Evolutionary conservation across 345 rosid species (phyloP).

Genomic region (Barbarea vulgaris): DNA sequence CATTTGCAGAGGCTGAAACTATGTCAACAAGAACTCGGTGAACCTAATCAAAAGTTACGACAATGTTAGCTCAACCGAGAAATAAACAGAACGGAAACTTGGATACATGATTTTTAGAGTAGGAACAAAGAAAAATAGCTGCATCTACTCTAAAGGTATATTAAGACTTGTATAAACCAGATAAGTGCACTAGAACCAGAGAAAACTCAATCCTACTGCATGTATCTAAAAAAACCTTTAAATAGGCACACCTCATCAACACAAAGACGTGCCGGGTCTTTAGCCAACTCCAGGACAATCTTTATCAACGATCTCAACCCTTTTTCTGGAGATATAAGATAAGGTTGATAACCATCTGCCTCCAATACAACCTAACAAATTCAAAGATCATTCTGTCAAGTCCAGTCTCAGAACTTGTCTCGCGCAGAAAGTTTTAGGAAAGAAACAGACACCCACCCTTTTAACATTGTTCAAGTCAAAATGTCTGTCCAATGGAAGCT

Average conservation of each 20-base stretch:
- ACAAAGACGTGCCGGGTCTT: constrained; percentile 92
- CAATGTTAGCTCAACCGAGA: constrained; percentile 17
- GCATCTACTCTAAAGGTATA: constrained; percentile 1
- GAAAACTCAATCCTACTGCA: constrained; percentile 18
- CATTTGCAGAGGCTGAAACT: constrained; percentile 85
- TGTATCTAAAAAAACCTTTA: background rate
- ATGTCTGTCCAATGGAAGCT: constrained; percentile 94
- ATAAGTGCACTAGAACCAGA: constrained; percentile 11
- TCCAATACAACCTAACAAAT: constrained; percentile 80
- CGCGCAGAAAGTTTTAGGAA: constrained; percentile 1
- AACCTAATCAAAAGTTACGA: constrained; percentile 56
- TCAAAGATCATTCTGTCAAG: constrained; percentile 16
- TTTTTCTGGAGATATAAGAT: constrained; percentile 99
- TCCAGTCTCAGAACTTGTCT: constrained; percentile 23
- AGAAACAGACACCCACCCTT: constrained; percentile 60
- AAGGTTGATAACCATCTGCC: constrained; percentile 99
- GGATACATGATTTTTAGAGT: constrained; percentile 9
- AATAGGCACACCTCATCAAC: constrained; percentile 83
- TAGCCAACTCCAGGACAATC: constrained; percentile 94
- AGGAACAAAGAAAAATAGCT: background rate
- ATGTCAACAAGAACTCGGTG: constrained; percentile 91
- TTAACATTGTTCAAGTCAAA: constrained; percentile 91
- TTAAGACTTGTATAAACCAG: background rate
- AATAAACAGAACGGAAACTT: background rate
- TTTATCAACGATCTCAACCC: constrained; percentile 96